Percentiles rank a stretch among this genome's conserved stretches.
Evolutionary conservation across 352 stramenopile genomes (phyloP).

Genomic region (Pythium monospermum): DNA sequence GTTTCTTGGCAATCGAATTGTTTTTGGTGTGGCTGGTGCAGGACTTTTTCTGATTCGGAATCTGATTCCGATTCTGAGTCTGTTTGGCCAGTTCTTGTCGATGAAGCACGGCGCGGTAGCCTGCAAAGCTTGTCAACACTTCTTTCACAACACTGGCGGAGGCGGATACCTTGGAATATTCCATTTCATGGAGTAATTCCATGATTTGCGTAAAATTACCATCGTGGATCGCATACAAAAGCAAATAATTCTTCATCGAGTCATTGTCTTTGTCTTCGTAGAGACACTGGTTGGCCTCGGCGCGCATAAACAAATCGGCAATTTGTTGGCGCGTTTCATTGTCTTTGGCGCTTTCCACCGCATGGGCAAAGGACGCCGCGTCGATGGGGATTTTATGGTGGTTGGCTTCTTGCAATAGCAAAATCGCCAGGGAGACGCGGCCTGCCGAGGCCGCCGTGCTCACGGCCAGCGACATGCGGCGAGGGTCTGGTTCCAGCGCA

Average conservation of each 20-base stretch:
- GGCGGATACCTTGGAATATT: conserved; percentile 48
- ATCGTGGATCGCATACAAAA: conserved; percentile 57
- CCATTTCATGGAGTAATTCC: conserved; percentile 74
- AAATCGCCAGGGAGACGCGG: conserved; percentile 29
- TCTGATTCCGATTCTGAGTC: too few species aligned
- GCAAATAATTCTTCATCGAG: conserved; percentile 59
- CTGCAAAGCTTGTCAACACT: too few species aligned
- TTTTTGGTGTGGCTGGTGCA: too few species aligned
- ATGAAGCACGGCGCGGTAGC: too few species aligned
- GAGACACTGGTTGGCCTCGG: conserved; percentile 44
- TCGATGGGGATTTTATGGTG: conserved; percentile 42
- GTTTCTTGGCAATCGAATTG: too few species aligned
- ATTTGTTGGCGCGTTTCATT: conserved; percentile 43
- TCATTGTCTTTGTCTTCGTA: conserved; percentile 41
- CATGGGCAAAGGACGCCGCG: conserved; percentile 58
- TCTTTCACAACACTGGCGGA: conserved; percentile 36
- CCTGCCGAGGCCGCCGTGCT: conserved; percentile 44
- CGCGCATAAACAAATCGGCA: conserved; percentile 50
- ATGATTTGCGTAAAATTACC: conserved; percentile 73
- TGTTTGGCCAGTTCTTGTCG: conserved; percentile 35
- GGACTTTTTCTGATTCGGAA: too few species aligned
- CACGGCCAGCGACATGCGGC: conserved; percentile 51
- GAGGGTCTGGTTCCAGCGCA: conserved; percentile 37
- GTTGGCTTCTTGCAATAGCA: conserved; percentile 38
- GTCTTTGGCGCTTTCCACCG: conserved; percentile 38